These are phyloP conservation scores for Dactylis glomerata DNA, from an alignment of 176 grass and related monocot genomes.

Conservation along the genomic window DNA sequence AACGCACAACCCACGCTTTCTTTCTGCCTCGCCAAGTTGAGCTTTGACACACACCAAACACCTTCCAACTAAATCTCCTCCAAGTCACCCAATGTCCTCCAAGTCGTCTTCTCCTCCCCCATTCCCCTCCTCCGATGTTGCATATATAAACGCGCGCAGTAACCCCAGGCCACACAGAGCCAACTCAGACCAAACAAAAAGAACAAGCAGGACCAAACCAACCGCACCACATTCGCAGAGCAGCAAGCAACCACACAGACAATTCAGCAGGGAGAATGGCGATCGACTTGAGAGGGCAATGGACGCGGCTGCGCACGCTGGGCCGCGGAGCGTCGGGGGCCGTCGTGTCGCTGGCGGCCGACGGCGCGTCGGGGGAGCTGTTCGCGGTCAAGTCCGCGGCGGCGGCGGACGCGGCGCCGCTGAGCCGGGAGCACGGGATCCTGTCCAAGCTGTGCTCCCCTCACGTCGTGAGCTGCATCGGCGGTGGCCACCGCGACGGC, in stretches of 20 bases:
- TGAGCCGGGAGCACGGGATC: slow-evolving; percentile 48
- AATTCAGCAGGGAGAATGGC: background rate
- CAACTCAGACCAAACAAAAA: slow-evolving; percentile 7
- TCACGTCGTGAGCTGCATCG: slow-evolving; percentile 59
- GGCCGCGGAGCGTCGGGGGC: slow-evolving; percentile 72
- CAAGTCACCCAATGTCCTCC: slow-evolving; percentile 15
- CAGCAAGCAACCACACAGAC: background rate
- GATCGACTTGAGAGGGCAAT: slow-evolving; percentile 18
- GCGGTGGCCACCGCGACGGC: background rate
- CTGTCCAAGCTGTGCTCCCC: slow-evolving; percentile 44
- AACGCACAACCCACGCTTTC: slow-evolving; percentile 29
- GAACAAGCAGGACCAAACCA: background rate
- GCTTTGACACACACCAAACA: slow-evolving; percentile 50
- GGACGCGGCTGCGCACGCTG: slow-evolving; percentile 41
- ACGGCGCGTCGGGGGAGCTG: slow-evolving; percentile 36
- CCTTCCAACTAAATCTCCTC: slow-evolving; percentile 23
- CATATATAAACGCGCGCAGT: slow-evolving; percentile 46
- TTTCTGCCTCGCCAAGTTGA: slow-evolving; percentile 18
- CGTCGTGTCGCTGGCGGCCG: slow-evolving; percentile 49
- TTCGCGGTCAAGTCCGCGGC: slow-evolving; percentile 65
- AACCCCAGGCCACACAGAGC: too few species aligned
- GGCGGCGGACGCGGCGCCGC: background rate
- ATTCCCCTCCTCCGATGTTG: background rate
- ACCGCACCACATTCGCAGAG: background rate
- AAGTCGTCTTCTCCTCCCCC: background rate